Percentiles rank a stretch among this genome's conserved stretches.
phyloP scores from a whole-genome alignment of 768 basidiomycete genomes.

The Sarcodon sp. region DNA sequence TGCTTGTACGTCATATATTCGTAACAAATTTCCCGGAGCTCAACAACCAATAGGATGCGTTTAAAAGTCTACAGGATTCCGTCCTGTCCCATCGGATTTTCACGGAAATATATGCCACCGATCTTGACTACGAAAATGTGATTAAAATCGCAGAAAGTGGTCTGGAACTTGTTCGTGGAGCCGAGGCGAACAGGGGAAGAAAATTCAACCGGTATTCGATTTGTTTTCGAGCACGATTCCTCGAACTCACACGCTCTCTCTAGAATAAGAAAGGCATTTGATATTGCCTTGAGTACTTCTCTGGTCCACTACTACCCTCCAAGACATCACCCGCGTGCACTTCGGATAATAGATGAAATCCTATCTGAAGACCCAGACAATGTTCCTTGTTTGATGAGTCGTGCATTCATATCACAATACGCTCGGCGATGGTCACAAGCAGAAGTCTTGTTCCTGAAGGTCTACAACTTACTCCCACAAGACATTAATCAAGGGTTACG shows the following conservation, averaged over 20 bases:
- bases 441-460: constrained; percentile 42
- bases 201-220: constrained; percentile 31
- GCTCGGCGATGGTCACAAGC: constrained; percentile 61
- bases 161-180: constrained; percentile 35
- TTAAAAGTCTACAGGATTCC: constrained; percentile 34
- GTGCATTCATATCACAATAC: constrained; percentile 60
- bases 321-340: constrained; percentile 76
- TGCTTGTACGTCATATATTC: constrained; percentile 37
- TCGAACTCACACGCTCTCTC: not conserved
- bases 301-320: constrained; percentile 82
- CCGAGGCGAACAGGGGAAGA: constrained; percentile 47
- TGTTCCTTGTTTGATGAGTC: constrained; percentile 54
- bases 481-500: constrained; percentile 37
- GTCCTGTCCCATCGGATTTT: constrained; percentile 57
- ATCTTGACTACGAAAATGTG: constrained; percentile 64
- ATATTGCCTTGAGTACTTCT: constrained; percentile 58
- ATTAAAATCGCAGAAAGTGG: constrained; percentile 64
- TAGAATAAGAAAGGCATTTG: constrained; percentile 57
- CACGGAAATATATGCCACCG: constrained; percentile 49
- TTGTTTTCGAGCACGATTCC: not conserved
- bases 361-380: constrained; percentile 52
- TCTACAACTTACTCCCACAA: constrained; percentile 32
- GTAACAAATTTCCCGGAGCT: constrained; percentile 1
- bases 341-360: constrained; percentile 60
- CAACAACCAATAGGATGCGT: constrained; percentile 35